Percentiles rank a stretch among this genome's conserved stretches.
Conservation (phyloP, 768 basidiomycete species). For the Suillus bovinus region DNA sequence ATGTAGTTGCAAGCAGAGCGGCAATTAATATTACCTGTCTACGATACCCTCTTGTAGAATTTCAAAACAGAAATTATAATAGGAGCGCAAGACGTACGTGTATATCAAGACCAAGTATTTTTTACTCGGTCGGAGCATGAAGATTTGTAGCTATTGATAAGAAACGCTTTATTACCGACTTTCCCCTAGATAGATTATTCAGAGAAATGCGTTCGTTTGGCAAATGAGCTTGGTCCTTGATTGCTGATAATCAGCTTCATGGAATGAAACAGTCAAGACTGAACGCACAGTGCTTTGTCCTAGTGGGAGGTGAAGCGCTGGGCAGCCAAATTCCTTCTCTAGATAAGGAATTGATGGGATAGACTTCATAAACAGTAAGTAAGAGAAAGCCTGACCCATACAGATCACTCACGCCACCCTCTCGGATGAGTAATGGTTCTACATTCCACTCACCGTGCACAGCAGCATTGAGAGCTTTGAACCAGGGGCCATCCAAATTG, state of each 20-base stretch:
- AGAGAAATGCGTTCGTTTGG: slow-evolving; percentile 92
- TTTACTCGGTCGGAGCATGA: neutral
- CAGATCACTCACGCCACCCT: slow-evolving; percentile 75
- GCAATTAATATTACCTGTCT: neutral
- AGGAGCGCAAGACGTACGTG: neutral
- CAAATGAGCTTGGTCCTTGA: slow-evolving; percentile 87
- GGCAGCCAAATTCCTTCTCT: slow-evolving; percentile 88
- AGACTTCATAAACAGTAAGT: slow-evolving; percentile 49
- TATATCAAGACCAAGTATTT: neutral
- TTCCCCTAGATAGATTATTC: slow-evolving; percentile 75
- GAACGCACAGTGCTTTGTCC: slow-evolving; percentile 84
- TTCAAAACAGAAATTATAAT: neutral
- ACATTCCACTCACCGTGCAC: slow-evolving; percentile 87
- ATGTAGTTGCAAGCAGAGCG: neutral
- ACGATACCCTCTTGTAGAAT: neutral
- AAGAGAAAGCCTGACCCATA: neutral
- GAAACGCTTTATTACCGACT: slow-evolving; percentile 76
- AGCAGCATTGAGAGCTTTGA: slow-evolving; percentile 80
- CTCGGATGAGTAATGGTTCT: slow-evolving; percentile 83
- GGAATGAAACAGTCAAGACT: slow-evolving; percentile 2
- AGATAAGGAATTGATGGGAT: slow-evolving; percentile 94
- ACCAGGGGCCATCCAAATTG: slow-evolving; percentile 81
- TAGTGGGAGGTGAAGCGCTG: slow-evolving; percentile 90
- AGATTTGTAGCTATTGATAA: slow-evolving; percentile 35
- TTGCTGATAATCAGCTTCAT: neutral